Conservation (phyloP, 441 rosid species). For the Codiaeum variegatum region DNA sequence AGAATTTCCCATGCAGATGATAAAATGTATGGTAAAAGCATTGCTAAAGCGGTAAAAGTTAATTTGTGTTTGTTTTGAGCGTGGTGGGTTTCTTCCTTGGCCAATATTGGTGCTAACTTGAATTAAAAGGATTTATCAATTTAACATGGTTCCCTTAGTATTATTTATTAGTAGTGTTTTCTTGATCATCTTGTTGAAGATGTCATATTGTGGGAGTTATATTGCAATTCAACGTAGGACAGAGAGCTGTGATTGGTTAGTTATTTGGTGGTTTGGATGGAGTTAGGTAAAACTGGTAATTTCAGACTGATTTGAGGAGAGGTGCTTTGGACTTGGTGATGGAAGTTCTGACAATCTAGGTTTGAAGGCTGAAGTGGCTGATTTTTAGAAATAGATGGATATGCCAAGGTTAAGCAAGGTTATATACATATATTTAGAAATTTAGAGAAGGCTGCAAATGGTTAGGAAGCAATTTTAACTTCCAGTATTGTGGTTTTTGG, state of each 20-base stretch:
- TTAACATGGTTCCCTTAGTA: background rate
- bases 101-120: background rate
- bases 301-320: background rate
- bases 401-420: background rate
- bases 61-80: background rate
- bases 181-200: background rate
- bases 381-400: background rate
- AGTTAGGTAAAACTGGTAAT: background rate
- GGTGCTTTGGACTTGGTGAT: background rate
- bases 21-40: background rate
- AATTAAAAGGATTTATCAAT: background rate
- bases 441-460: background rate
- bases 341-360: background rate
- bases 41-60: background rate
- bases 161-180: background rate
- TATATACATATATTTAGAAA: no score
- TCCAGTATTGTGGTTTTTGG: background rate
- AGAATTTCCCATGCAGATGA: constrained; percentile 3
- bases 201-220: background rate
- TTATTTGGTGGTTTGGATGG: background rate
- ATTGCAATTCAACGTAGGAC: background rate
- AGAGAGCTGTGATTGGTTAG: background rate
- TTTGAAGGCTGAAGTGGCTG: background rate
- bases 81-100: background rate
- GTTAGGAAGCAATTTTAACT: background rate